Conservation (phyloP, 176 grass and related monocot genomes). For the Juncus effusus region DNA sequence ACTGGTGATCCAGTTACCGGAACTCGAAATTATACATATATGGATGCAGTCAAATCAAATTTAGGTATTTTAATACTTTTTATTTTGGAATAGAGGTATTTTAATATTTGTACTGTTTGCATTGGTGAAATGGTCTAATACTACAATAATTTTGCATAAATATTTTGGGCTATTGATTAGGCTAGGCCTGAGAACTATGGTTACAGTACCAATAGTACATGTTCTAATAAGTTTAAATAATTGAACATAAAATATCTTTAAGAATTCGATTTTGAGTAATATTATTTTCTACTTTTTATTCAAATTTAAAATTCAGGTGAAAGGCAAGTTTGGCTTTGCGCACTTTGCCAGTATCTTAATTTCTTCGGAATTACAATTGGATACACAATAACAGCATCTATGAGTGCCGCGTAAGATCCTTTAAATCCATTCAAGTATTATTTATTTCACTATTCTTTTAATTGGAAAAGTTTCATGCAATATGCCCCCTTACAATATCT, state of each 20-base stretch:
- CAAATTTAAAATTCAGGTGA: conserved; percentile 42
- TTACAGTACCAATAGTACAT: no score
- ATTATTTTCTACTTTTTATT: not conserved
- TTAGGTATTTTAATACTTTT: no score
- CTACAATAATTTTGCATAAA: no score
- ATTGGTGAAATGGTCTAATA: not conserved
- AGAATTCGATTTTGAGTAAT: no score
- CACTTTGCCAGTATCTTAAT: conserved; percentile 77
- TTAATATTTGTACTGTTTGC: no score
- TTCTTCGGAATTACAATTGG: conserved; percentile 63
- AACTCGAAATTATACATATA: no score
- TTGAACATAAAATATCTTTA: not conserved
- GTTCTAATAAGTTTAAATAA: no score
- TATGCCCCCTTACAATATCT: no score
- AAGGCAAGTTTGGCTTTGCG: conserved; percentile 56
- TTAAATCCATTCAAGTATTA: not conserved
- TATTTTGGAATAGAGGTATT: no score
- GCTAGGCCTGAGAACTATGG: no score
- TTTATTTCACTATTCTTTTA: conserved; percentile 5
- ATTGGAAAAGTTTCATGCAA: not conserved
- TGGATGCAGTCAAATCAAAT: no score
- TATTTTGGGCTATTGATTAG: not conserved
- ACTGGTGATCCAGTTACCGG: no score
- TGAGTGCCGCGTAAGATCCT: conserved; percentile 17
- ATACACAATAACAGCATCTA: conserved; percentile 65